These are phyloP conservation scores for Cladosporium sp. DNA, from an alignment of 2,329 filamentous ascomycete species.

Conservation along the genomic window DNA sequence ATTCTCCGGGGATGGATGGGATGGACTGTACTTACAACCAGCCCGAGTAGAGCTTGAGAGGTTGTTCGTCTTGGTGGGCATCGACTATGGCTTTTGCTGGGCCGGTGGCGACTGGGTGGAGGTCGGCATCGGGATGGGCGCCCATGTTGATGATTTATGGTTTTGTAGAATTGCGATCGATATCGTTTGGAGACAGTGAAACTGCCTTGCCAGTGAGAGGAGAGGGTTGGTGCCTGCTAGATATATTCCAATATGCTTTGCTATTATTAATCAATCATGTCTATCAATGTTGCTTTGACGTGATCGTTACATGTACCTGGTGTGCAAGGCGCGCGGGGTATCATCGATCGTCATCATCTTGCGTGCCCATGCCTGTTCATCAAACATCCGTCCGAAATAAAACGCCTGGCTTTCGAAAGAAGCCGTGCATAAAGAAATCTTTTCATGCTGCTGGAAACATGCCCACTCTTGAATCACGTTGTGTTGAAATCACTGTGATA, in stretches of 20 bases:
- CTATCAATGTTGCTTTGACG: constrained; percentile 2
- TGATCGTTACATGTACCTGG: constrained; percentile 3
- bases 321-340: constrained; percentile 7
- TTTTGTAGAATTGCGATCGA: background rate
- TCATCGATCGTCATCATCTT: constrained; percentile 6
- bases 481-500: no score
- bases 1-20: background rate
- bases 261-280: constrained; percentile 18
- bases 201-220: background rate
- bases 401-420: background rate
- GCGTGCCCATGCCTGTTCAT: background rate
- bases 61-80: constrained; percentile 35
- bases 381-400: background rate
- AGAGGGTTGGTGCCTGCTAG: background rate
- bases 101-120: constrained; percentile 50
- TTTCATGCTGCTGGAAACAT: background rate
- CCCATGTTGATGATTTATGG: constrained; percentile 21
- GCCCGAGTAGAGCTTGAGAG: constrained; percentile 39
- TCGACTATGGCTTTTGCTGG: constrained; percentile 43
- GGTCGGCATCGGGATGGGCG: constrained; percentile 45
- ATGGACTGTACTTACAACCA: constrained; percentile 32
- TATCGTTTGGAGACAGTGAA: background rate
- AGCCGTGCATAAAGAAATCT: background rate
- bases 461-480: background rate
- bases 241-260: constrained; percentile 4